Base-by-base conservation (phyloP, 2,329 filamentous ascomycete species). In the Xylariaceae sp. region DNA sequence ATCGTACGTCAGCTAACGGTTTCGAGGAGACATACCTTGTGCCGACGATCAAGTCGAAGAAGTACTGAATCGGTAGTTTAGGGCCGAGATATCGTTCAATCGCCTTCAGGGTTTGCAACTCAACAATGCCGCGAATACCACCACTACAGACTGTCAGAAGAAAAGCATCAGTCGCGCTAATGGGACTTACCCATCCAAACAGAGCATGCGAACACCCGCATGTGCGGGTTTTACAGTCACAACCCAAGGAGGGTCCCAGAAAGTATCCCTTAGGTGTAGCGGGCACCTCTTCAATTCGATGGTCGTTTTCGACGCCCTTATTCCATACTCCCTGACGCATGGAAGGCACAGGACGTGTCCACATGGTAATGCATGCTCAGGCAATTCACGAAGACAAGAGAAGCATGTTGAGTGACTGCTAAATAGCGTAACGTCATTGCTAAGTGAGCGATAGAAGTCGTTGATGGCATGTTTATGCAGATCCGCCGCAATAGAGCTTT, bases 11-110 rank as follows among this genome's bases (percentile, higher is more conserved):
- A 62, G 60, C 14, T 5, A 12, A 4, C 7, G n/a, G 26, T 3
- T 4, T 21, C 16, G 6, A 6, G 2, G n/a, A 16, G 9, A 59
- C 66, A 57, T 41, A 69, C 67, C 64, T 65, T 6, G 66, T 65
- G 12, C 68, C 68, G 14, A 70, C 65, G 3, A 70, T 69, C 29
- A 70, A 36, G 48, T 70, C 68, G 39, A 70, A 69, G 53, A 70
- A 70, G 6, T 66, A 47, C 44, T 70, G 68, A 3, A 70, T 66
- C 6, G 67, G 68, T 6, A 70, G 40, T 6, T 65, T 62, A 1
- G 66, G 58, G 2, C 68, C 68, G 1, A 70, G 53, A 4, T 66
- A 53, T 43, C 61, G 65, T 49, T 70, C 67, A 9, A 70, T 50
- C 47, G 66, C 65, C 4, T 37, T 34, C 7, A 70, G 63, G 6